Base-by-base conservation (phyloP, 1,139 yeast species). In the Candida tropicalis region DNA sequence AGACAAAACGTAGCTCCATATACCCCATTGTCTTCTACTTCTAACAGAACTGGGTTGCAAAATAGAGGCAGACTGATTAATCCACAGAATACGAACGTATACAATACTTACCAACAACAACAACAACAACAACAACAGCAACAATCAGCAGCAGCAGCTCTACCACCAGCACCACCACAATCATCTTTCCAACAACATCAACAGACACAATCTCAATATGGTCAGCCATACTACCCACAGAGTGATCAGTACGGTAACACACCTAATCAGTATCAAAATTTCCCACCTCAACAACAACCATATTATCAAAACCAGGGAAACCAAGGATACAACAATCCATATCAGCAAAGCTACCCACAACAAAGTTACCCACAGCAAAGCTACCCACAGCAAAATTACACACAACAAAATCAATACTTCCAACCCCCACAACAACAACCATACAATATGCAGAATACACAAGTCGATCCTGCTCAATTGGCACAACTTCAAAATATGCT, bases 1-100 rank as follows among this genome's bases (percentile, higher is more conserved):
- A 42, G 55, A 40, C 59, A 53, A 35, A 63, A 62, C 44, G 43
- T 48, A n/a, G 37, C 49, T 6, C 33, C 44, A 7, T 48, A 49
- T 26, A 38, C 49, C 12, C 53, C 52, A 32, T 33, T 48, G 16
- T 18, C 29, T 10, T 32, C 28, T 33, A 12, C 32, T 16, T 31
- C 38, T 18, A 13, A 26, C 9, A 35, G 28, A 7, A 15, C 29
- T 18, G 17, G 20, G 3, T 5, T 27, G 7, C 40, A 39, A 6
- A 28, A 27, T 18, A 37, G 43, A 43, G 33, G 45, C 17, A 36
- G 45, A n/a, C 33, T 2, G 46, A 49, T 27, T 38, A 45, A 27
- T 51, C 42, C 43, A 47, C 47, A 23, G 38, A 18, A 13, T 41
- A 37, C 18, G 5, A 22, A 15, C 16, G 24, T 22, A 8, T 37